Base-by-base conservation (phyloP, 1,284 basidiomycete species). In the Ceratobasidium sp. region DNA sequence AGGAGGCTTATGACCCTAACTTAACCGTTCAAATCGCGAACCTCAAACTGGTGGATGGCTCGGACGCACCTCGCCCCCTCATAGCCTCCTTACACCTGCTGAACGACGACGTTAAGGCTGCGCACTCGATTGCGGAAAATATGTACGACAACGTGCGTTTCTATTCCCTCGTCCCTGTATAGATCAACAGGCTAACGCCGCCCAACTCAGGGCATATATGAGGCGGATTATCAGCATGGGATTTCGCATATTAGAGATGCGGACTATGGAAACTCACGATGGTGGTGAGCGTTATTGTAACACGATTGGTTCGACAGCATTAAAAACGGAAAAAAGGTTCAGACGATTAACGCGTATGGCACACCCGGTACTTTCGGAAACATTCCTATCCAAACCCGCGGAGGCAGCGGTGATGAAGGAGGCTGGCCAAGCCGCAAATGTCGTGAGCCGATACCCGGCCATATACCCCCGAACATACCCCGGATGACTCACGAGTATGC, bases 191-290 rank as follows among this genome's bases (percentile, higher is more conserved):
- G 33, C 33, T 33, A 46, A 50, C n/a, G 52, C 26, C 28, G 38
- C n/a, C 52, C 6, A 50, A 57, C 33, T 15, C 28, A 70, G 67
- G 67, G 52, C 20, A 70, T 70, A 20, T 52, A 56, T 56, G 54
- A 48, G 17, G 52, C 48, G 9, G 67, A 70, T 70, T 70, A 70
- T 40, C 50, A 42, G 13, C 67, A 70, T 57, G 67, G 50, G 15
- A 33, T 70, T 4, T 23, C 40, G 15, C 67, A 70, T 56, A 70
- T 70, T 9, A 54, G 52, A 42, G 67, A 70, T n/a, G 67, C 48
- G 12, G 67, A 70, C n/a, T 70, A 70, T 56, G 67, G 67, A 17
- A 70, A 70, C 50, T 23, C 67, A 12, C 26, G 52, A 10, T 70
- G 67, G 67, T 70, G 67, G 67, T 70, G 54, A 17, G 67, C 40